A percentile compares a stretch with the other conserved stretches of the same genome.
Evolutionary conservation across 1,284 basidiomycete genomes (phyloP).

Genomic region (Ceratobasidium sp.): DNA sequence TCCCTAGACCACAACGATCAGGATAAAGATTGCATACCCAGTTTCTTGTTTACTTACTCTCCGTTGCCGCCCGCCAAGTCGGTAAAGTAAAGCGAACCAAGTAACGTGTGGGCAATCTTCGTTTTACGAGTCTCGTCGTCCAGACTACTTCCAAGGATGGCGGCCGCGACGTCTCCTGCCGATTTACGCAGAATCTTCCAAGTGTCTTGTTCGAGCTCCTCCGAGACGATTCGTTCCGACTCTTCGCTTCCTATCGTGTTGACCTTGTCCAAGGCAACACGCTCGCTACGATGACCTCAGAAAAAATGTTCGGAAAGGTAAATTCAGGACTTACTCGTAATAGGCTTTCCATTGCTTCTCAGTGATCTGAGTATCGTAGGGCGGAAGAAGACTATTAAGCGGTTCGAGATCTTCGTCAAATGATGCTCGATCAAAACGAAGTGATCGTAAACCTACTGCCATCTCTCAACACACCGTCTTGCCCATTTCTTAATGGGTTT

Average conservation of each 20-base stretch:
- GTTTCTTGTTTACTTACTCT: background rate
- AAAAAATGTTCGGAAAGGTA: background rate
- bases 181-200: slow-evolving; percentile 20
- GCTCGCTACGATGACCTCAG: slow-evolving; percentile 3
- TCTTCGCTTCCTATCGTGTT: slow-evolving; percentile 9
- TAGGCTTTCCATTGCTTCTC: slow-evolving; percentile 39
- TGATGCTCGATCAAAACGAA: background rate
- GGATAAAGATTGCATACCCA: background rate
- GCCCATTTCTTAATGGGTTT: slow-evolving; percentile 33
- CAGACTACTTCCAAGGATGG: slow-evolving; percentile 14
- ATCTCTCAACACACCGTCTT: slow-evolving; percentile 8
- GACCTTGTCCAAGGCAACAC: slow-evolving; percentile 23
- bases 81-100: slow-evolving; percentile 39
- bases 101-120: slow-evolving; percentile 9
- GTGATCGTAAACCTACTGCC: slow-evolving; percentile 7
- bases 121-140: slow-evolving; percentile 25
- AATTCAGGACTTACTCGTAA: slow-evolving; percentile 27
- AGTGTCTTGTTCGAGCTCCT: slow-evolving; percentile 10
- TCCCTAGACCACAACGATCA: too few relatives aligned
- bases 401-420: background rate
- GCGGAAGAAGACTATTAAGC: slow-evolving; percentile 29
- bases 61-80: slow-evolving; percentile 15
- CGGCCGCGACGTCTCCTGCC: slow-evolving; percentile 21
- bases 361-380: slow-evolving; percentile 24
- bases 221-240: slow-evolving; percentile 5